Evolutionary conservation across 129 eudicot species (phyloP).

Genomic region (Flaveria robusta): DNA sequence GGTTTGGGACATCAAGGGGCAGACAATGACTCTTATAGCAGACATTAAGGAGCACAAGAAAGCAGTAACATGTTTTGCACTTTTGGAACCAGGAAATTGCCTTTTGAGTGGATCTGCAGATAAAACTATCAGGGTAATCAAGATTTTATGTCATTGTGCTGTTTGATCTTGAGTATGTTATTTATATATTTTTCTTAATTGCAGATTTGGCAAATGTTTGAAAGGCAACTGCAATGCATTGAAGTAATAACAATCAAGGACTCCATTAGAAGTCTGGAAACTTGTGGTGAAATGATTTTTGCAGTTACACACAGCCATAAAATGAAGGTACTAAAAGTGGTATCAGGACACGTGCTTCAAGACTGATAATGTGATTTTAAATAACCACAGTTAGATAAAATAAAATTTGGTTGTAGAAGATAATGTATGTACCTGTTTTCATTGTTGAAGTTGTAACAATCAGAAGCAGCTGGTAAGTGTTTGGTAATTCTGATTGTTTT

Average conservation of each 20-base stretch:
- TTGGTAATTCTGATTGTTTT: not conserved
- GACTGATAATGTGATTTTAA: not conserved
- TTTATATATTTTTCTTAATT: constrained; percentile 5
- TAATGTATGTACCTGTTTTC: not conserved
- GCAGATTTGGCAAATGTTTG: constrained; percentile 80
- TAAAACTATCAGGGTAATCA: constrained; percentile 69
- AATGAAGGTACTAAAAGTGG: constrained; percentile 54
- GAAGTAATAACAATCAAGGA: constrained; percentile 67
- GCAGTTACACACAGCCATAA: constrained; percentile 56
- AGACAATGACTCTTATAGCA: constrained; percentile 55
- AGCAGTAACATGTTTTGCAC: constrained; percentile 77
- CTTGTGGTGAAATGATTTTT: constrained; percentile 66
- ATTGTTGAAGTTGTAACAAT: not conserved
- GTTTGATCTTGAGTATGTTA: not conserved
- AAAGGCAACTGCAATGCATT: constrained; percentile 54
- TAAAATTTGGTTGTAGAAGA: not conserved
- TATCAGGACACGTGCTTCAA: not conserved
- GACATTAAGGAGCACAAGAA: constrained; percentile 70
- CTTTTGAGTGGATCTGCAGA: constrained; percentile 81
- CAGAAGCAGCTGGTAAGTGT: not conserved
- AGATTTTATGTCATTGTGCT: not conserved
- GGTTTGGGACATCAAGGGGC: constrained; percentile 84
- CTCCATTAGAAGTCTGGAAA: constrained; percentile 58
- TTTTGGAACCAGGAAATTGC: constrained; percentile 63
- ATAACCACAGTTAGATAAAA: not conserved